phyloP scores from a whole-genome alignment of 768 basidiomycete species.

The Leccinum aurantiacum region DNA sequence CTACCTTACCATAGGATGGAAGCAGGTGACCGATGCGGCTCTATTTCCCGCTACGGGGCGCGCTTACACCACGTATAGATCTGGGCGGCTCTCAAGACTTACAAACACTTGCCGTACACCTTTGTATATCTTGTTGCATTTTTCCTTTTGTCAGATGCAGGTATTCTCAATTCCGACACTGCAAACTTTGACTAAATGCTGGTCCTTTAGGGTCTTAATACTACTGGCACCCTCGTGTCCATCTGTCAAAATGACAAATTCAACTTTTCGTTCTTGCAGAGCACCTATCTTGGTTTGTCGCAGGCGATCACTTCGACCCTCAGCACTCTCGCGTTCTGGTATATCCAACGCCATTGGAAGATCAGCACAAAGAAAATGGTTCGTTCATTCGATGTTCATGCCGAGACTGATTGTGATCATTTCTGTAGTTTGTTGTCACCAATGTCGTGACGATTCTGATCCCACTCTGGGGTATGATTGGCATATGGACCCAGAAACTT shows the following conservation, averaged over 20 bases:
- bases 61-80: constrained; percentile 47
- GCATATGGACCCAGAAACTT: constrained; percentile 74
- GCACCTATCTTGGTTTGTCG: constrained; percentile 73
- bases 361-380: constrained; percentile 83
- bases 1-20: constrained; percentile 85
- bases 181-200: background rate
- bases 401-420: background rate
- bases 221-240: constrained; percentile 69
- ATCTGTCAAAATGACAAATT: constrained; percentile 85
- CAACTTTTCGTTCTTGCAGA: constrained; percentile 76
- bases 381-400: constrained; percentile 4
- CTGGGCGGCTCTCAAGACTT: constrained; percentile 73
- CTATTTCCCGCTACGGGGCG: background rate
- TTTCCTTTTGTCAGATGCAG: constrained; percentile 77
- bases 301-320: constrained; percentile 75
- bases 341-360: constrained; percentile 77
- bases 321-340: constrained; percentile 79
- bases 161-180: constrained; percentile 20
- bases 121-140: constrained; percentile 76
- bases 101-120: constrained; percentile 76
- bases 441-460: constrained; percentile 76
- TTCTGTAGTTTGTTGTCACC: constrained; percentile 64
- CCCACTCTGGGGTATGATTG: constrained; percentile 84
- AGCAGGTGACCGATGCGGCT: constrained; percentile 49
- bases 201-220: constrained; percentile 65